phyloP scores from a whole-genome alignment of 2,329 filamentous ascomycete species.

The Calonectria pteridis region DNA sequence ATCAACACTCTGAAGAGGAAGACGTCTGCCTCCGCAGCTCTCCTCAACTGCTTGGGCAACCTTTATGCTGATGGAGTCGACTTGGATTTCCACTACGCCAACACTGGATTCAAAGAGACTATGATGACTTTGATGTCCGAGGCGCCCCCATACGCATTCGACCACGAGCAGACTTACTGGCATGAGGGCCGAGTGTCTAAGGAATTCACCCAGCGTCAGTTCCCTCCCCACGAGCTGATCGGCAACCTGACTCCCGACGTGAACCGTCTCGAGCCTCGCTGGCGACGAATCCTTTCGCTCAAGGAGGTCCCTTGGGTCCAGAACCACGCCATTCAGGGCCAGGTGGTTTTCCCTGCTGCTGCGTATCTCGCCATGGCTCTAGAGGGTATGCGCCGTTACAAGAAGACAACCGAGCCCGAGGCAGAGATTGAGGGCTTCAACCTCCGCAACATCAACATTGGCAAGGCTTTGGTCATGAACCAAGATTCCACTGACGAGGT shows the following conservation, averaged over 20 bases:
- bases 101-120: slow-evolving; percentile 34
- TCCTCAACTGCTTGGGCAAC: slow-evolving; percentile 43
- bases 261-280: slow-evolving; percentile 48
- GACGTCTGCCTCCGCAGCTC: slow-evolving; percentile 51
- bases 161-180: slow-evolving; percentile 1
- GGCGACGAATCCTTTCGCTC: slow-evolving; percentile 61
- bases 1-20: slow-evolving; percentile 57
- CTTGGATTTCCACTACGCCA: slow-evolving; percentile 51
- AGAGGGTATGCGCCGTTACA: slow-evolving; percentile 51
- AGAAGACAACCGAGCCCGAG: slow-evolving; percentile 11
- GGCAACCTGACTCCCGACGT: slow-evolving; percentile 20
- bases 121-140: slow-evolving; percentile 54
- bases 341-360: slow-evolving; percentile 59
- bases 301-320: slow-evolving; percentile 67
- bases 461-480: slow-evolving; percentile 21
- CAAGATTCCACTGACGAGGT: slow-evolving; percentile 14
- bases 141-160: slow-evolving; percentile 11
- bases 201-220: slow-evolving; percentile 16
- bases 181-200: background rate
- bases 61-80: slow-evolving; percentile 57
- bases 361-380: slow-evolving; percentile 59
- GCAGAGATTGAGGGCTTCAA: slow-evolving; percentile 14
- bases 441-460: slow-evolving; percentile 28
- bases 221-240: slow-evolving; percentile 23
- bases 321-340: slow-evolving; percentile 67